Conservation (phyloP, 768 basidiomycete species). For the Termitomyces sp. region DNA sequence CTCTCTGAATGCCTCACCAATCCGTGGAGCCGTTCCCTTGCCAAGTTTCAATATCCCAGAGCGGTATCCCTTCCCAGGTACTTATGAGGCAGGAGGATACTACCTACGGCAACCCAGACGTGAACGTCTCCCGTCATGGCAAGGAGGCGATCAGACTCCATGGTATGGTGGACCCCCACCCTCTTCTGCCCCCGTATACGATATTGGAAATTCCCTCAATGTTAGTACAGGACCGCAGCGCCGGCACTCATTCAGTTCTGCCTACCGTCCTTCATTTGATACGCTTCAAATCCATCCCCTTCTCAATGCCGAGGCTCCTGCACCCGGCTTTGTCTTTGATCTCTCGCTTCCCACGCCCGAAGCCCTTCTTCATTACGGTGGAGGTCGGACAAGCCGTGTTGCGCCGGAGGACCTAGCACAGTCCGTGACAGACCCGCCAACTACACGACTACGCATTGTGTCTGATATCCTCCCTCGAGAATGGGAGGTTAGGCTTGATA, state of each 20-base stretch:
- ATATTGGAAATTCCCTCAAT: not conserved
- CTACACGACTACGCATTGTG: slow-evolving; percentile 51
- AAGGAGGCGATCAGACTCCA: not conserved
- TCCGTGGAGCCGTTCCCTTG: not conserved
- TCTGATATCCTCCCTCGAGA: slow-evolving; percentile 48
- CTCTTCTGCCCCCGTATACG: not conserved
- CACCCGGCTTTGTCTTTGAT: slow-evolving; percentile 51
- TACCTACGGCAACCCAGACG: not conserved
- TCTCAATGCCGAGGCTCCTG: slow-evolving; percentile 48
- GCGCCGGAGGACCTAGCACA: slow-evolving; percentile 43
- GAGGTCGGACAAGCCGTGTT: slow-evolving; percentile 35
- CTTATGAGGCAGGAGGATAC: not conserved
- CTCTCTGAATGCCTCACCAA: slow-evolving; percentile 2
- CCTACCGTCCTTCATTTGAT: not conserved
- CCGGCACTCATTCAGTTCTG: slow-evolving; percentile 11
- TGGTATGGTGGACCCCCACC: slow-evolving; percentile 1
- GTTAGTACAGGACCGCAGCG: not conserved
- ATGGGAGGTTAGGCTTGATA: slow-evolving; percentile 61
- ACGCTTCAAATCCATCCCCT: slow-evolving; percentile 41
- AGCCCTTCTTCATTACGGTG: slow-evolving; percentile 38
- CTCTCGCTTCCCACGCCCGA: slow-evolving; percentile 44
- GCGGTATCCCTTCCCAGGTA: not conserved
- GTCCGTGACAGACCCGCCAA: slow-evolving; percentile 53
- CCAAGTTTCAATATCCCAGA: slow-evolving; percentile 4
- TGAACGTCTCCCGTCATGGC: slow-evolving; percentile 9